A percentile compares a stretch with the other conserved stretches of the same genome.
Evolutionary conservation across 2,329 filamentous ascomycete genomes (phyloP).

Genomic region (Incumbomyces delicatus): DNA sequence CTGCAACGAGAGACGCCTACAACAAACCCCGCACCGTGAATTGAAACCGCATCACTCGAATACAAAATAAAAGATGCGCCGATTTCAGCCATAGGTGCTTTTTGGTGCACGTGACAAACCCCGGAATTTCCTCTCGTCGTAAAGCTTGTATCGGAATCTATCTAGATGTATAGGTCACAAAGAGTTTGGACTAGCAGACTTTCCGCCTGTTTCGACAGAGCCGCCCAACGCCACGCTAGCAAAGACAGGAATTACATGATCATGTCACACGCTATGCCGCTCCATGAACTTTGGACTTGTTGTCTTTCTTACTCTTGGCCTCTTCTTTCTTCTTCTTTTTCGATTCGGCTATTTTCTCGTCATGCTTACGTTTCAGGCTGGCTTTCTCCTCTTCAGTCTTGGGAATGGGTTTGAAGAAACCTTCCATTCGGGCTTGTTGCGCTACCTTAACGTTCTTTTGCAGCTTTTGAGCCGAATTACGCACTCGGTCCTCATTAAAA

Average conservation of each 20-base stretch:
- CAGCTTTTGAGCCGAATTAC: conserved; percentile 64
- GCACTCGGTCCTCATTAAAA: conserved; percentile 90
- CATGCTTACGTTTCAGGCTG: conserved; percentile 80
- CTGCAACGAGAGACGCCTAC: too few species aligned
- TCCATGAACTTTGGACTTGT: conserved; percentile 75
- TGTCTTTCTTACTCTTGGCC: conserved; percentile 88
- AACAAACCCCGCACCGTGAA: too few species aligned
- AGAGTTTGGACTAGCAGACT: neutral
- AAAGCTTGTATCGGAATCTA: neutral
- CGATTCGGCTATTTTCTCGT: conserved; percentile 81
- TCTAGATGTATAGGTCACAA: neutral
- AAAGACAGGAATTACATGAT: neutral
- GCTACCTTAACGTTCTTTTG: conserved; percentile 84
- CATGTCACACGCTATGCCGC: conserved; percentile 30
- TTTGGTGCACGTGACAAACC: too few species aligned
- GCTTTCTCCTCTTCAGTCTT: conserved; percentile 82
- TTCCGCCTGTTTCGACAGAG: neutral
- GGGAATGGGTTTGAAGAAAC: conserved; percentile 90
- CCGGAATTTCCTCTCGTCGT: too few species aligned
- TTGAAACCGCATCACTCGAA: too few species aligned
- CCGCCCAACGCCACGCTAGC: conserved; percentile 13
- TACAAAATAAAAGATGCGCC: too few species aligned
- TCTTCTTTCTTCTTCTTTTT: conserved; percentile 94
- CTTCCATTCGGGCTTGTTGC: conserved; percentile 84
- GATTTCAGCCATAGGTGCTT: too few species aligned